These are phyloP conservation scores for Pythium monospermum DNA, from an alignment of 352 stramenopile genomes.

Conservation along the genomic window DNA sequence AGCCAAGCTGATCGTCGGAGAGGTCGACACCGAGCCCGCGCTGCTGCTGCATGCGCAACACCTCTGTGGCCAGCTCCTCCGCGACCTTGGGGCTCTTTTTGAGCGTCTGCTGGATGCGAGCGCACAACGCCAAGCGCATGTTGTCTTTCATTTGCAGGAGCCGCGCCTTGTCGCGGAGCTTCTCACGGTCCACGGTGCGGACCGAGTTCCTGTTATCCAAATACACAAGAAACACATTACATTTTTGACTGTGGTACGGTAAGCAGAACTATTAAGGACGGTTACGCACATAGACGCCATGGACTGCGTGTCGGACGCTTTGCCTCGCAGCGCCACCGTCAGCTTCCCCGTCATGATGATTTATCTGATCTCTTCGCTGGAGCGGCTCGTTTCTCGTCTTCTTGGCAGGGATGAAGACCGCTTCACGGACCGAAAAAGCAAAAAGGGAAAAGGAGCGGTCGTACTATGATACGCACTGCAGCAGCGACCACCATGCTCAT, in stretches of 20 bases:
- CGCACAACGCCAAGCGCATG: conserved; percentile 59
- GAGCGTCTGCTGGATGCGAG: conserved; percentile 64
- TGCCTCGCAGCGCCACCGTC: conserved; percentile 19
- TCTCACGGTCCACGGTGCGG: conserved; percentile 58
- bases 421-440: too few species aligned
- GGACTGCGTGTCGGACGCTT: conserved; percentile 35
- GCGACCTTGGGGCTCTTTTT: conserved; percentile 60
- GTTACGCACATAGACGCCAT: conserved; percentile 30
- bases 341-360: conserved; percentile 39
- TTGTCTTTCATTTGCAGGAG: conserved; percentile 73
- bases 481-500: too few species aligned
- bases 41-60: conserved; percentile 51
- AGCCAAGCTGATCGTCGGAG: conserved; percentile 32
- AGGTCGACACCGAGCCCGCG: conserved; percentile 30
- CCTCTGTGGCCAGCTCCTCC: conserved; percentile 49
- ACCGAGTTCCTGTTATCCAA: conserved; percentile 37
- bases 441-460: too few species aligned
- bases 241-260: neutral
- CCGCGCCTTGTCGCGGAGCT: conserved; percentile 60
- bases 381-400: too few species aligned
- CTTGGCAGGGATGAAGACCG: too few species aligned
- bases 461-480: too few species aligned
- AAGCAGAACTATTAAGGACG: conserved; percentile 4
- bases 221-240: neutral
- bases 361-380: neutral